phyloP scores from a whole-genome alignment of 2,329 filamentous ascomycete species.

The Hypoxylon sp. region DNA sequence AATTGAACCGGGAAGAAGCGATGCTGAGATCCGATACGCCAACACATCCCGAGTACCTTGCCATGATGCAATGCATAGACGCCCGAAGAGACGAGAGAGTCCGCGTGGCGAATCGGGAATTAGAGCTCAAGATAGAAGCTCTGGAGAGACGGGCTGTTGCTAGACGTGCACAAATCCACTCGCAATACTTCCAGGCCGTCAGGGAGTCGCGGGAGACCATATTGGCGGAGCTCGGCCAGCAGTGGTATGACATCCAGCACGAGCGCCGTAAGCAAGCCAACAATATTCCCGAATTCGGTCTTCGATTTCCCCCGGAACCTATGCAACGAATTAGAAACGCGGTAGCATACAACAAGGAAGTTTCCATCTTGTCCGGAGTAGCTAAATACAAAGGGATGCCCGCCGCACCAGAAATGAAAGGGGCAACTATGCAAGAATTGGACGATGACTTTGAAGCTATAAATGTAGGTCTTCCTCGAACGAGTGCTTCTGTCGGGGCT shows the following conservation, averaged over 20 bases:
- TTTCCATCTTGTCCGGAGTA: slow-evolving; percentile 88
- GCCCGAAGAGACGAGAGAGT: slow-evolving; percentile 85
- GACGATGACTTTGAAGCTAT: slow-evolving; percentile 92
- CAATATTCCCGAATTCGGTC: slow-evolving; percentile 82
- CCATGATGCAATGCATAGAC: slow-evolving; percentile 89
- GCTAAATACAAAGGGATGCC: slow-evolving; percentile 98
- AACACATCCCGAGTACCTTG: slow-evolving; percentile 92
- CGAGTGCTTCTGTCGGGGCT: neutral
- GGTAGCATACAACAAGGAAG: slow-evolving; percentile 92
- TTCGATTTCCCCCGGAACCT: slow-evolving; percentile 82
- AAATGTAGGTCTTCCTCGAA: slow-evolving; percentile 73
- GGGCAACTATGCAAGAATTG: slow-evolving; percentile 78
- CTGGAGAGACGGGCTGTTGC: slow-evolving; percentile 82
- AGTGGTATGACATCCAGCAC: slow-evolving; percentile 93
- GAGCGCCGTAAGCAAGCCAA: slow-evolving; percentile 84
- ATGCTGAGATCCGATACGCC: slow-evolving; percentile 70
- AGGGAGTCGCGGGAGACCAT: slow-evolving; percentile 85
- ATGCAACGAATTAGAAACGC: slow-evolving; percentile 86
- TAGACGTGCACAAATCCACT: slow-evolving; percentile 85
- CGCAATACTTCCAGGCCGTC: slow-evolving; percentile 89
- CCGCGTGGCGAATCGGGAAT: slow-evolving; percentile 78
- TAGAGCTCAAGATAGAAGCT: slow-evolving; percentile 79
- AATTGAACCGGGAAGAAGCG: slow-evolving; percentile 78
- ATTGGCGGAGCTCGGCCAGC: slow-evolving; percentile 83
- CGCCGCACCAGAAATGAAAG: slow-evolving; percentile 85